Evolutionary conservation across 768 basidiomycete genomes (phyloP), one percentile per base, ranked within the genome.

Genomic region (Boletus huronensis): DNA sequence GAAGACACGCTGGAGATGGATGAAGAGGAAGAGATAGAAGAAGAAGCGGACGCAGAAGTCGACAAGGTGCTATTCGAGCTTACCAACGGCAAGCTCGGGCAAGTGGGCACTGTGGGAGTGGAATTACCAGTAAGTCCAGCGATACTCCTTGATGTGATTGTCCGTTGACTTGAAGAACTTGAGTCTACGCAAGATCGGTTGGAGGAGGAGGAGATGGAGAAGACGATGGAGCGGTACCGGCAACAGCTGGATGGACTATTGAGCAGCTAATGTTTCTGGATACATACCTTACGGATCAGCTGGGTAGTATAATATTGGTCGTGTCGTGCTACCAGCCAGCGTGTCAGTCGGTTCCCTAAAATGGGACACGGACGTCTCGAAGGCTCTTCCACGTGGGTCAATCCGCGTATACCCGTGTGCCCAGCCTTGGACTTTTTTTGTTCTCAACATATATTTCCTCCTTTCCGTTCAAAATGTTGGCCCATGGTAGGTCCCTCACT

Each of bases 21-120:
- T 5, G 93, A 96, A 45, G 95, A 97, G 41, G 94, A 96, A 58
- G 96, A 95, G 62, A 71, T 98, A 29, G 91, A 93, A 64, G 94
- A 95, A 61, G 97, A 99, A 72, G 97, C 97, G 5, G 94, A 98
- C 63, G 92, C 84, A 11, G 97, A 99, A 68, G 92, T 99, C 10
- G 97, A 99, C 67, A 97, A 95, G 68, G 90, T 99, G 14, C 69
- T 99, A 36, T 98, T 88, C 63, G 94, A 98, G 53, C 78, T 99
- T 55, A 99, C 97, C 9, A 86, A 98, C 58, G 97, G 95, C 50
- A 96, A 96, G 73, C 77, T 97, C n/a, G 94, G 94, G 6, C 82
- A 88, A 67, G 90, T 84, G 41, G 91, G 90, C 13, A 69, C 81
- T 25, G 90, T 87, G 47, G 80, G 79, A 35, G 82, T 78, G 31